Evolutionary conservation across 2,329 filamentous ascomycete species (phyloP).

Genomic region (Hypoxylon sp.): DNA sequence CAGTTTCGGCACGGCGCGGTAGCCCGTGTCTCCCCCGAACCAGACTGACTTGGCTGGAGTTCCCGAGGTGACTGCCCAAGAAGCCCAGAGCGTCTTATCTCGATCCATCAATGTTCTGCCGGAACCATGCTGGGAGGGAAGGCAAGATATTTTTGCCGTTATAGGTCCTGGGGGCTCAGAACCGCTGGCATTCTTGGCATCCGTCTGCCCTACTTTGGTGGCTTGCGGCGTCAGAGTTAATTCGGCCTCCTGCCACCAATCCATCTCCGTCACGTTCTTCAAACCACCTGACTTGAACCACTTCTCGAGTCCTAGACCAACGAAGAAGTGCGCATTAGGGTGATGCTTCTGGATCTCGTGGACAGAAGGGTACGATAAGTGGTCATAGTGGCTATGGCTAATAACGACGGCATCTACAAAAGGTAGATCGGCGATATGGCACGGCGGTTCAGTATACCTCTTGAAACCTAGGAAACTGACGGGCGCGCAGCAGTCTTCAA

Average conservation of each 20-base stretch:
- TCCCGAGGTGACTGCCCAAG: conserved; percentile 83
- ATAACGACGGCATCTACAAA: conserved; percentile 83
- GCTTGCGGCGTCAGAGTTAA: conserved; percentile 68
- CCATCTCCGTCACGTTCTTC: conserved; percentile 85
- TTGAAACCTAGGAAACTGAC: conserved; percentile 79
- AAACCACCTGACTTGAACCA: conserved; percentile 85
- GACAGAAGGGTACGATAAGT: conserved; percentile 84
- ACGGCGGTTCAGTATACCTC: conserved; percentile 83
- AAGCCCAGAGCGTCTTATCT: conserved; percentile 86
- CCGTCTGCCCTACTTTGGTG: conserved; percentile 41
- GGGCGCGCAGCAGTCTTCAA: conserved; percentile 88
- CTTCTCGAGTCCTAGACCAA: conserved; percentile 82
- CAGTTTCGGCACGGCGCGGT: conserved; percentile 80
- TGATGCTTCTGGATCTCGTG: conserved; percentile 78
- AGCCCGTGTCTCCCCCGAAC: conserved; percentile 93
- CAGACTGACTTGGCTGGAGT: conserved; percentile 77
- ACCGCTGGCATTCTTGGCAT: conserved; percentile 51
- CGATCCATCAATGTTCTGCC: conserved; percentile 78
- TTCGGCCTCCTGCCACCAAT: conserved; percentile 93
- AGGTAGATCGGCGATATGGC: conserved; percentile 83
- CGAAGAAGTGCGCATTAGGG: conserved; percentile 88
- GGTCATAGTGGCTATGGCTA: conserved; percentile 94
- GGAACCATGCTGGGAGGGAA: conserved; percentile 88
- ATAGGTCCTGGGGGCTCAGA: conserved; percentile 65
- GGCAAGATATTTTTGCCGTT: conserved; percentile 79